phyloP scores from a whole-genome alignment of 148 eudicot genomes.

The Cornus florida region DNA sequence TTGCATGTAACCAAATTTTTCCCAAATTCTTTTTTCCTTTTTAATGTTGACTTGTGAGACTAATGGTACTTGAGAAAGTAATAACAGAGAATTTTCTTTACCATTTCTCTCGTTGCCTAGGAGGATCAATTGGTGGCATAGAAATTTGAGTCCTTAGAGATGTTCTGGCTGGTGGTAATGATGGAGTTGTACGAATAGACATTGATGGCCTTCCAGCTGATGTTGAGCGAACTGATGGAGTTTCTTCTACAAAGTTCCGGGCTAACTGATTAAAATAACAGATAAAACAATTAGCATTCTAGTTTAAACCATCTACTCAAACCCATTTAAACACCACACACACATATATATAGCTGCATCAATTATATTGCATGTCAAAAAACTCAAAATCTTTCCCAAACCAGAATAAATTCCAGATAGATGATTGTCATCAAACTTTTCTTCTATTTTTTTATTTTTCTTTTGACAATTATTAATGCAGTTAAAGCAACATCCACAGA shows the following conservation, averaged over 20 bases:
- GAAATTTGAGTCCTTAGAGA: no score
- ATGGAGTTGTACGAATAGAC: no score
- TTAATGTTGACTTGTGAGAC: not conserved
- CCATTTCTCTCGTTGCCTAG: conserved; percentile 61
- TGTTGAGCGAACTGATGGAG: conserved; percentile 35
- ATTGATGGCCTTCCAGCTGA: conserved; percentile 5
- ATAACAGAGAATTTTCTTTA: not conserved
- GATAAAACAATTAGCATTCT: conserved; percentile 9
- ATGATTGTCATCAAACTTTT: not conserved
- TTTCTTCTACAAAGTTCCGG: conserved; percentile 43
- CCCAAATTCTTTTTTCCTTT: not conserved
- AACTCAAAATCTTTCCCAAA: not conserved
- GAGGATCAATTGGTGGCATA: conserved; percentile 69
- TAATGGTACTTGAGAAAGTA: not conserved
- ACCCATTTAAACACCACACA: not conserved
- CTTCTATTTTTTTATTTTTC: no score
- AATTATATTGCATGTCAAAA: not conserved
- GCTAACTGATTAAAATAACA: conserved; percentile 34
- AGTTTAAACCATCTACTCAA: not conserved
- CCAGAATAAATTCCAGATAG: not conserved
- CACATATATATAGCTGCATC: not conserved
- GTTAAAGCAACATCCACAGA: not conserved
- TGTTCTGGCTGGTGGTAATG: no score
- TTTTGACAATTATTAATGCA: no score
- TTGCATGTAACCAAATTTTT: not conserved